Percentiles rank a stretch among this genome's conserved stretches.
Conservation (phyloP, 805 yeast genomes). For the Starmerella khaoyaiensis region DNA sequence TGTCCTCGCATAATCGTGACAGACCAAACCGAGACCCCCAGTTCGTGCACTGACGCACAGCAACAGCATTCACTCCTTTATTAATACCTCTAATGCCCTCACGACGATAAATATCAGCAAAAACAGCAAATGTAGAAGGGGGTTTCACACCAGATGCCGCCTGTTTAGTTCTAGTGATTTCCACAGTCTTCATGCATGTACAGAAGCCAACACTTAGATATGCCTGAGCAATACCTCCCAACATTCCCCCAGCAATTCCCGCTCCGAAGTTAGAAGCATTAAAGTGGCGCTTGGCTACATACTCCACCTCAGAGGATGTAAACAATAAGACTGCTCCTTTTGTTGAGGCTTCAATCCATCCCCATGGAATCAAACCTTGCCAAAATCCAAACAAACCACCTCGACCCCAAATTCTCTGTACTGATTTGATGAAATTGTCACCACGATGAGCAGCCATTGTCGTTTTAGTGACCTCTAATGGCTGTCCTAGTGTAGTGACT, state of each 20-base stretch:
- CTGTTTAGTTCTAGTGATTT: slow-evolving; percentile 83
- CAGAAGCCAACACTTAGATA: slow-evolving; percentile 94
- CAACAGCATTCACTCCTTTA: slow-evolving; percentile 97
- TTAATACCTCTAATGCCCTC: slow-evolving; percentile 94
- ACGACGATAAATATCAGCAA: slow-evolving; percentile 63
- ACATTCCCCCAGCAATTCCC: slow-evolving; percentile 91
- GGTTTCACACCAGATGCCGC: slow-evolving; percentile 52
- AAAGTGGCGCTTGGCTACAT: slow-evolving; percentile 42
- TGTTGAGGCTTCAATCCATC: slow-evolving; percentile 98
- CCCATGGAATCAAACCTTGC: slow-evolving; percentile 98
- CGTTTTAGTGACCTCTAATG: slow-evolving; percentile 88
- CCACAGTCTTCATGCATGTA: slow-evolving; percentile 98
- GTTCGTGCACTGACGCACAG: slow-evolving; percentile 96
- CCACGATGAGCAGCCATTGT: slow-evolving; percentile 96
- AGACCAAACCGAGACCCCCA: slow-evolving; percentile 98
- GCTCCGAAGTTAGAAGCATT: slow-evolving; percentile 59
- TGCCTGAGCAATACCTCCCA: slow-evolving; percentile 95
- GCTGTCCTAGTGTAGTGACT: slow-evolving; percentile 92
- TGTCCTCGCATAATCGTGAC: slow-evolving; percentile 80
- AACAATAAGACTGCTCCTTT: slow-evolving; percentile 93
- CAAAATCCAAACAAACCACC: slow-evolving; percentile 90
- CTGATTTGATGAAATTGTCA: slow-evolving; percentile 52
- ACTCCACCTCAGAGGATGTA: slow-evolving; percentile 86
- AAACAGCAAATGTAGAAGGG: slow-evolving; percentile 71
- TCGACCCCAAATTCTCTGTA: slow-evolving; percentile 72